Conservation (phyloP, 2,329 filamentous ascomycete species). For the Diaporthe nobilis region DNA sequence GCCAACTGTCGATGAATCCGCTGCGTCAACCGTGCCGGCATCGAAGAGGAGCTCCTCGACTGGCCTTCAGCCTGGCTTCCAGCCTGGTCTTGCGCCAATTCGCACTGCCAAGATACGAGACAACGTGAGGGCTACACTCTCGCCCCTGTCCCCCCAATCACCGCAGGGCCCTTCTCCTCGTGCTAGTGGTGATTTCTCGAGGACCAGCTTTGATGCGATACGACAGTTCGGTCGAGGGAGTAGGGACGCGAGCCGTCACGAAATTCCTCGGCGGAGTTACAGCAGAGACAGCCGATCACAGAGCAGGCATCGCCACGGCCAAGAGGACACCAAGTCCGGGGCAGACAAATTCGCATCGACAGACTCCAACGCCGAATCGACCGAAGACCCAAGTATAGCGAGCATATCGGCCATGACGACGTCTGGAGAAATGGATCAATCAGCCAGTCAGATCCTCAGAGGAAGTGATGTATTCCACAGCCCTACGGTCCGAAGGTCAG, state of each 20-base stretch:
- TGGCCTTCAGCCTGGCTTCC: slow-evolving; percentile 34
- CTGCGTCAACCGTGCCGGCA: slow-evolving; percentile 9
- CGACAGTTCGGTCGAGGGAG: slow-evolving; percentile 64
- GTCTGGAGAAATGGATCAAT: slow-evolving; percentile 80
- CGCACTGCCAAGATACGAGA: slow-evolving; percentile 64
- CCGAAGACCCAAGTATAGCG: slow-evolving; percentile 74
- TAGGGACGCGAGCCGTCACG: slow-evolving; percentile 63
- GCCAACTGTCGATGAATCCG: slow-evolving; percentile 40
- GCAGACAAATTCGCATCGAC: slow-evolving; percentile 73
- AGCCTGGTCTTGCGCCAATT: slow-evolving; percentile 48
- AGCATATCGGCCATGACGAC: slow-evolving; percentile 77
- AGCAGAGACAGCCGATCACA: slow-evolving; percentile 70
- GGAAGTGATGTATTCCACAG: slow-evolving; percentile 91
- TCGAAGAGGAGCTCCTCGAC: slow-evolving; percentile 44
- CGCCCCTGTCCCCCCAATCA: slow-evolving; percentile 62
- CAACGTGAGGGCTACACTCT: slow-evolving; percentile 73
- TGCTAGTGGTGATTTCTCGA: slow-evolving; percentile 66
- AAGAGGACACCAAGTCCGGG: slow-evolving; percentile 59
- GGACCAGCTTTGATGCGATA: slow-evolving; percentile 68
- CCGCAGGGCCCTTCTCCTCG: slow-evolving; percentile 66
- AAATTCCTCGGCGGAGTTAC: slow-evolving; percentile 70
- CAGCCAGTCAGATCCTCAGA: slow-evolving; percentile 90
- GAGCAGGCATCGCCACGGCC: slow-evolving; percentile 62
- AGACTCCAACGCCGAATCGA: slow-evolving; percentile 81
- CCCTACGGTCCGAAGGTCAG: slow-evolving; percentile 74